Percentiles rank a stretch among this genome's conserved stretches.
phyloP scores from a whole-genome alignment of 805 yeast genomes.

The Kluyveromyces nonfermentans region DNA sequence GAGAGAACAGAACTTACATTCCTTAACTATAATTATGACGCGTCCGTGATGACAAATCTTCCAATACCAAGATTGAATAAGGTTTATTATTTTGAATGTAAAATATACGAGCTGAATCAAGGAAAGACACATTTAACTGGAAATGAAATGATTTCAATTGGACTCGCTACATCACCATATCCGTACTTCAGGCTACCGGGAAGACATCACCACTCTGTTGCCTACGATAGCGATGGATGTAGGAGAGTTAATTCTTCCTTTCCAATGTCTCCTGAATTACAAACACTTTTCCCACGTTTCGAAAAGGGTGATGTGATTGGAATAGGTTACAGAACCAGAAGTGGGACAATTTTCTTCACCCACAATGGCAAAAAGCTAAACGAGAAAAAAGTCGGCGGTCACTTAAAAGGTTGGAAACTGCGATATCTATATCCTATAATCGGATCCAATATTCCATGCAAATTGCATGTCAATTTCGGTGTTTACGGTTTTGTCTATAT shows the following conservation, averaged over 20 bases:
- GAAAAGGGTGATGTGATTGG: conserved; percentile 89
- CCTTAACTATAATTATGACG: conserved; percentile 45
- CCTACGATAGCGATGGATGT: conserved; percentile 82
- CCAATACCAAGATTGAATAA: conserved; percentile 79
- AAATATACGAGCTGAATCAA: conserved; percentile 61
- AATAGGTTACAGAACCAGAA: conserved; percentile 72
- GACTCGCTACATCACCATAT: conserved; percentile 79
- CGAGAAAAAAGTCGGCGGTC: conserved; percentile 77
- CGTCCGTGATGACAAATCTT: conserved; percentile 67
- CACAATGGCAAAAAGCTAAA: conserved; percentile 84
- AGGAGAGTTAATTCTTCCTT: conserved; percentile 78
- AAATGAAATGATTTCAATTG: conserved; percentile 55
- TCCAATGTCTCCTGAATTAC: conserved; percentile 33
- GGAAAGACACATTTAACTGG: conserved; percentile 30
- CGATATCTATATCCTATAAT: conserved; percentile 76
- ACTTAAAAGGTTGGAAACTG: conserved; percentile 58
- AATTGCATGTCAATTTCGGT: conserved; percentile 83
- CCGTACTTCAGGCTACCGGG: conserved; percentile 94
- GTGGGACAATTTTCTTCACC: conserved; percentile 87
- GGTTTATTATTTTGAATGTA: conserved; percentile 82
- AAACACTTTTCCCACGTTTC: conserved; percentile 47
- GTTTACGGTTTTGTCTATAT: conserved; percentile 83
- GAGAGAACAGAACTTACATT: conserved; percentile 57
- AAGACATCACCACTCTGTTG: conserved; percentile 69
- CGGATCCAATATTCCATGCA: conserved; percentile 76